phyloP scores from a whole-genome alignment of 257 asterid species.

The Forsythia viridissima region DNA sequence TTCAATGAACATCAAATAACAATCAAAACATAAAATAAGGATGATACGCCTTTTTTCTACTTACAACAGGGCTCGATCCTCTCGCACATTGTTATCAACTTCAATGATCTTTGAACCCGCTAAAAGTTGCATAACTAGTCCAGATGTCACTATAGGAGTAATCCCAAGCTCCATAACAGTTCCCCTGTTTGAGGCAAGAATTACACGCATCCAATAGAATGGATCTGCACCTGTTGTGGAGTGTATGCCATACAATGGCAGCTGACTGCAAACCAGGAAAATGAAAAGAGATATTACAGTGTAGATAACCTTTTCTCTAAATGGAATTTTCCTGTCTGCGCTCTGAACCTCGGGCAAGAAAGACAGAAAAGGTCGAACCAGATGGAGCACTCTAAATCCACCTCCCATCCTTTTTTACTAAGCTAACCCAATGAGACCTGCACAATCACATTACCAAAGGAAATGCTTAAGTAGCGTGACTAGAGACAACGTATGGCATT shows the following conservation, averaged over 20 bases:
- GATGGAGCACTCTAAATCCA: constrained; percentile 44
- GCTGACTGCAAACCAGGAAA: constrained; percentile 45
- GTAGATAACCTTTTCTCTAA: constrained; percentile 43
- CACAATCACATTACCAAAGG: not conserved
- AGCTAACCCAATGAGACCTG: constrained; percentile 20
- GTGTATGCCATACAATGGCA: constrained; percentile 40
- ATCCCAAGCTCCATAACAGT: constrained; percentile 45
- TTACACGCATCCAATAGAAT: constrained; percentile 45
- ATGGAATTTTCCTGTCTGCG: constrained; percentile 41
- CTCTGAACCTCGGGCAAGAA: constrained; percentile 41
- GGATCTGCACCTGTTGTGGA: constrained; percentile 46
- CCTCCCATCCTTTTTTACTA: constrained; percentile 35
- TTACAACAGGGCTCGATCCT: constrained; percentile 42
- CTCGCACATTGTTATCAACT: constrained; percentile 42
- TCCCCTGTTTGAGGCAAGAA: constrained; percentile 40
- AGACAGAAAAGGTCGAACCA: constrained; percentile 39
- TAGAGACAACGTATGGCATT: not conserved
- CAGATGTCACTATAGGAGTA: constrained; percentile 43
- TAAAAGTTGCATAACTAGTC: constrained; percentile 38
- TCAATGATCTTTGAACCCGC: constrained; percentile 45
- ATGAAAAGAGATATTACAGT: constrained; percentile 38
- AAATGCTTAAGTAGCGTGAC: not conserved
- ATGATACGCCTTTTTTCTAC: not conserved
- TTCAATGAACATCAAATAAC: not conserved
- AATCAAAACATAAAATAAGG: not conserved